Conservation (phyloP, 257 asterid genomes). For the Cruciata laevipes region DNA sequence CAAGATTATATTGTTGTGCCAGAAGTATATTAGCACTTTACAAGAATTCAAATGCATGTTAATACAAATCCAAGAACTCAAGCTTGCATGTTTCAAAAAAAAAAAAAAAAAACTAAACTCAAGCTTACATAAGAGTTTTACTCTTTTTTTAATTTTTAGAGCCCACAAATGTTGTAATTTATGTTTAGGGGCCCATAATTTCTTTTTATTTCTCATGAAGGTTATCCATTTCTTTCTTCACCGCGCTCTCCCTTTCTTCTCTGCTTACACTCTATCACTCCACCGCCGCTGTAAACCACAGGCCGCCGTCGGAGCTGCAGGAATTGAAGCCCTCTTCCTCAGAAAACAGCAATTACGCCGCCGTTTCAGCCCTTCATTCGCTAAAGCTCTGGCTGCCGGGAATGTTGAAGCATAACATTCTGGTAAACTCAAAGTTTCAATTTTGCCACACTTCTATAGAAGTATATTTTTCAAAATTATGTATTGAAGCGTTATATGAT, state of each 20-base stretch:
- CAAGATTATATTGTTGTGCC: no score
- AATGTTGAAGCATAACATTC: conserved; percentile 13
- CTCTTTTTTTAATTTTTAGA: no score
- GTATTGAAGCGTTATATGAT: not conserved
- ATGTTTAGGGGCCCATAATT: no score
- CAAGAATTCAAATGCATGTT: no score
- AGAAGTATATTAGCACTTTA: no score
- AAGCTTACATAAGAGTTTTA: no score
- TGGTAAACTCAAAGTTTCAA: conserved; percentile 1
- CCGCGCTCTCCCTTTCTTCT: not conserved
- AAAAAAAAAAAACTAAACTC: no score
- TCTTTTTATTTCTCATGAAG: no score
- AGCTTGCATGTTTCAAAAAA: no score
- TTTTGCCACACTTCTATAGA: not conserved
- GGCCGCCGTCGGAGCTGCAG: not conserved
- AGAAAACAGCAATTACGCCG: not conserved
- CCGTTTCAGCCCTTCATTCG: not conserved
- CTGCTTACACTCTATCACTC: not conserved
- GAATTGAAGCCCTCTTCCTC: not conserved
- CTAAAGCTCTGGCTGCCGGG: not conserved
- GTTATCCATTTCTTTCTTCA: conserved; percentile 5
- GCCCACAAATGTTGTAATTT: no score
- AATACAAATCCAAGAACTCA: no score
- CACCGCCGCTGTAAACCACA: not conserved
- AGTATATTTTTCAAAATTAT: not conserved